Evolutionary conservation across 208 protist species (phyloP), one percentile per base, ranked within the genome.

Genomic region (Naegleria gruberi): DNA sequence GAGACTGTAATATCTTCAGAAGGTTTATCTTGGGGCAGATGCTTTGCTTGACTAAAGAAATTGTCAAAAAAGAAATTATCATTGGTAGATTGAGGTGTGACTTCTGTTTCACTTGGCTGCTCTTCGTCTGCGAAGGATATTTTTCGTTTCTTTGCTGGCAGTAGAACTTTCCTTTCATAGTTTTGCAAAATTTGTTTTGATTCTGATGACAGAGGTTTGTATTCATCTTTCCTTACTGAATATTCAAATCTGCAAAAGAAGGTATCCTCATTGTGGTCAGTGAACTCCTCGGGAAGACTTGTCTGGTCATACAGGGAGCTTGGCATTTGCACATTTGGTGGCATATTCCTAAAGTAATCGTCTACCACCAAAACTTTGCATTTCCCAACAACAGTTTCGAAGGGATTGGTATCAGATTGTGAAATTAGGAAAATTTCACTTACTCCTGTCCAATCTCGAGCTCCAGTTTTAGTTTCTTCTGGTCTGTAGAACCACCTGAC

Each of bases 211-310:
- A 65, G 2, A 10, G 15, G 15, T 77, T n/a, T 77, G 34, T 37
- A 77, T 8, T n/a, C n/a, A 37, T 77, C 34, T 19, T 37, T 77
- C 34, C 34, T 77, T 8, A 77, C 65, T 1, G 65, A 77, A n/a
- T 77, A 77, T 77, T 77, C 65, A 77, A 77, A 77, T 77, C 65
- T 77, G 34, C 65, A 77, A 77, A 77, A 77, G 34, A 37, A 77
- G 0, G 30, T 37, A n/a, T 77, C 65, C n/a, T 77, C 34, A 30
- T 10, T 3, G 2, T 65, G 51, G 2, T 65, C 51, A 23, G 30
- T 23, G 12, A 65, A 65, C 30, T 65, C 51, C 30, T 65, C 51
- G 12, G 51, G 51, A 65, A 65, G 51, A 30, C 30, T 65, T 23
- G 15, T 23, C n/a, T n/a, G n/a, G 15, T 65, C 51, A 65, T 23